A percentile compares a stretch with the other conserved stretches of the same genome.
Evolutionary conservation across 2,329 filamentous ascomycete species (phyloP).

Genomic region (Calonectria hawksworthii): DNA sequence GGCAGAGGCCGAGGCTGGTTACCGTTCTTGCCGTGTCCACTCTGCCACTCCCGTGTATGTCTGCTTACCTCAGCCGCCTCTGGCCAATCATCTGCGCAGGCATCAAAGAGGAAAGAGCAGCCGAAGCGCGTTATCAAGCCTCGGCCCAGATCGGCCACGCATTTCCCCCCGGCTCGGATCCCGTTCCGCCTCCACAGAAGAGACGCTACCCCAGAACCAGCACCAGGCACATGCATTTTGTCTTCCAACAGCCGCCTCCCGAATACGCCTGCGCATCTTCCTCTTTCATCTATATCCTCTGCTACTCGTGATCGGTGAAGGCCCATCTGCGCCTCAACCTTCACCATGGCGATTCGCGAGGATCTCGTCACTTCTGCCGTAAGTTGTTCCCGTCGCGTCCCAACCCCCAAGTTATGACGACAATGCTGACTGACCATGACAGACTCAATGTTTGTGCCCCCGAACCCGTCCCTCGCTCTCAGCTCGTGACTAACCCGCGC

Average conservation of each 20-base stretch:
- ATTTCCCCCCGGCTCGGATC: conserved; percentile 39
- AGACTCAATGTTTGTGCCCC: conserved; percentile 59
- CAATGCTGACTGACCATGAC: conserved; percentile 34
- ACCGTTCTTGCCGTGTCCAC: background rate
- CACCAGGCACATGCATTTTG: conserved; percentile 47
- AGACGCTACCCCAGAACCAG: conserved; percentile 36
- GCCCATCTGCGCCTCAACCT: conserved; percentile 34
- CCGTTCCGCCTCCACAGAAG: conserved; percentile 46
- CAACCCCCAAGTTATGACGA: conserved; percentile 3
- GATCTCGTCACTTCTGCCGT: conserved; percentile 89
- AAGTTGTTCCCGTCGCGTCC: conserved; percentile 47
- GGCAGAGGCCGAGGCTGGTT: conserved; percentile 16
- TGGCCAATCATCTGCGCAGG: background rate
- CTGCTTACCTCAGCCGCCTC: conserved; percentile 7
- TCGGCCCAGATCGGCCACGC: conserved; percentile 50
- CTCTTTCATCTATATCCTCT: conserved; percentile 23
- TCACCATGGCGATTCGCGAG: conserved; percentile 87
- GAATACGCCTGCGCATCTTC: conserved; percentile 29
- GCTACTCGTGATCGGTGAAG: conserved; percentile 42
- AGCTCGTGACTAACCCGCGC: conserved; percentile 39
- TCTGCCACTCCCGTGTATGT: background rate
- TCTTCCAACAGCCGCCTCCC: conserved; percentile 32
- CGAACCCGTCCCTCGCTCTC: background rate
- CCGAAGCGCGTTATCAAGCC: conserved; percentile 42
- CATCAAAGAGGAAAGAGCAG: conserved; percentile 15